A percentile compares a stretch with the other conserved stretches of the same genome.
These are phyloP conservation scores for Trichocomaceae sp. DNA, from an alignment of 2,329 filamentous ascomycete species.

Conservation along the genomic window DNA sequence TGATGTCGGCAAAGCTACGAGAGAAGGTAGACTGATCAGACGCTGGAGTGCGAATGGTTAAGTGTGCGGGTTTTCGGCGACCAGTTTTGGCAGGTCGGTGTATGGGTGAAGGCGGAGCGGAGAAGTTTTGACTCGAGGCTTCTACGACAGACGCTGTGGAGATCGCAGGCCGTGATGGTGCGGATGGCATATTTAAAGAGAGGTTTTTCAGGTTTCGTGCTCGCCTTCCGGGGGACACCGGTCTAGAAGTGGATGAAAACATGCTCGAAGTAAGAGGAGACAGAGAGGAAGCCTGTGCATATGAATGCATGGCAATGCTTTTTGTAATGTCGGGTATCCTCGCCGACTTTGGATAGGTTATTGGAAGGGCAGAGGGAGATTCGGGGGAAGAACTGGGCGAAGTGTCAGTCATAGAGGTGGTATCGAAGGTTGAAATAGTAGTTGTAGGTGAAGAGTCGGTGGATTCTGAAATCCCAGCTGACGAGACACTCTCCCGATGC, in stretches of 20 bases:
- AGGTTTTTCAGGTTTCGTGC: conserved; percentile 59
- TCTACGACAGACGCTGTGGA: conserved; percentile 45
- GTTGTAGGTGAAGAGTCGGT: conserved; percentile 93
- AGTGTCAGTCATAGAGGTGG: conserved; percentile 79
- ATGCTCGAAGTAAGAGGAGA: conserved; percentile 11
- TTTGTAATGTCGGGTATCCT: conserved; percentile 23
- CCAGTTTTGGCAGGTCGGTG: conserved; percentile 48
- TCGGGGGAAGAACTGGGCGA: conserved; percentile 90
- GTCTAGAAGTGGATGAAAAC: conserved; percentile 14
- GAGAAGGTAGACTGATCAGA: conserved; percentile 44
- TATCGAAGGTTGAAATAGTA: conserved; percentile 86
- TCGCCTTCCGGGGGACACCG: conserved; percentile 31
- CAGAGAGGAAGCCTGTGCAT: conserved; percentile 19
- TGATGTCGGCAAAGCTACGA: conserved; percentile 42
- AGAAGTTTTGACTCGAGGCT: conserved; percentile 35
- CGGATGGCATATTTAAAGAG: conserved; percentile 53
- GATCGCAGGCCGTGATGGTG: conserved; percentile 41
- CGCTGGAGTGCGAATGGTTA: conserved; percentile 53
- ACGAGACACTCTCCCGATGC: conserved; percentile 41
- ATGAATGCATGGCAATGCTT: conserved; percentile 20
- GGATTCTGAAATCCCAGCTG: conserved; percentile 60
- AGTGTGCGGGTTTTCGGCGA: conserved; percentile 52
- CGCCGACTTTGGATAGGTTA: conserved; percentile 39
- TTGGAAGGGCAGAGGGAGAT: conserved; percentile 69
- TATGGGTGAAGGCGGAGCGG: conserved; percentile 52